Conservation (phyloP, 352 stramenopile genomes). For the Pythium aristosporum region DNA sequence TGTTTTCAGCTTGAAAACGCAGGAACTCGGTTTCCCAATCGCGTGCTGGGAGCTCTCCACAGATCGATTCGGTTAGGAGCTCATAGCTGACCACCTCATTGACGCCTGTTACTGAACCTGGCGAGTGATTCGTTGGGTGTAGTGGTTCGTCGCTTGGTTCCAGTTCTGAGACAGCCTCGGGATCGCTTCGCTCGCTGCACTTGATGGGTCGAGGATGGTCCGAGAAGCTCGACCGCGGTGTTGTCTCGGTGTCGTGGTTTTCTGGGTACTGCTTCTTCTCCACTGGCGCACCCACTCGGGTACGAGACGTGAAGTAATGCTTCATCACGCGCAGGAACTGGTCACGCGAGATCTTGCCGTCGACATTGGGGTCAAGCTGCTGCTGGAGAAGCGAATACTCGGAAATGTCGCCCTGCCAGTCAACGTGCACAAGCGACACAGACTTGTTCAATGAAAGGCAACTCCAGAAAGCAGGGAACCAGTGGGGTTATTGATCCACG, state of each 20-base stretch:
- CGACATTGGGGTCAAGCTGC: slow-evolving; percentile 44
- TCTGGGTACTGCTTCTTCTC: neutral
- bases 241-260: neutral
- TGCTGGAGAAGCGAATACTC: slow-evolving; percentile 52
- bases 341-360: slow-evolving; percentile 39
- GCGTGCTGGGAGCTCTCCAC: neutral
- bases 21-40: slow-evolving; percentile 10
- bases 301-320: slow-evolving; percentile 35
- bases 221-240: slow-evolving; percentile 16
- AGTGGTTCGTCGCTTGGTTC: slow-evolving; percentile 5
- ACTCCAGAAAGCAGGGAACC: neutral
- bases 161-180: slow-evolving; percentile 15
- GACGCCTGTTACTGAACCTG: neutral
- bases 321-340: slow-evolving; percentile 44
- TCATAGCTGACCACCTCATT: neutral
- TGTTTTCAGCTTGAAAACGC: neutral
- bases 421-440: slow-evolving; percentile 28
- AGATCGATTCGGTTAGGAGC: too few species aligned
- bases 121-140: neutral
- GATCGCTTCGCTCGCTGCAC: slow-evolving; percentile 13
- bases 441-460: slow-evolving; percentile 23
- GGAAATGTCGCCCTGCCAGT: slow-evolving; percentile 46
- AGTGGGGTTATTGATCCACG: neutral
- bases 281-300: neutral
- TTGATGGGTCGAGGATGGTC: neutral